Evolutionary conservation across 306 rosid species (phyloP), one percentile per base, ranked within the genome.

Genomic region (Fagus sylvatica): DNA sequence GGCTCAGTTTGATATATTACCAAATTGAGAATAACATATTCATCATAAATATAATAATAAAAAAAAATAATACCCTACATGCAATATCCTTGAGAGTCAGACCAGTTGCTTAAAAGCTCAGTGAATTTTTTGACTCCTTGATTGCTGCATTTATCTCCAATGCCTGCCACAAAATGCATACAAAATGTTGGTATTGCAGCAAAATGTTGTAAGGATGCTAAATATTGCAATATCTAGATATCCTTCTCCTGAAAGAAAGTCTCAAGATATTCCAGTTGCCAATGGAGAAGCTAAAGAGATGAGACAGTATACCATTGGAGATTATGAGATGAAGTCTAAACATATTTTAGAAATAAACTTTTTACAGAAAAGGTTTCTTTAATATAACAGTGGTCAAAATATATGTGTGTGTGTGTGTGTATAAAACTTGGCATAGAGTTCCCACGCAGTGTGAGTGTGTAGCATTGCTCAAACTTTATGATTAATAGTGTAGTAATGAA

Each of bases 1-100:
- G 41, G 43, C 28, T 62, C 15, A 37, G 73, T 19, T 67, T 55
- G 36, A 71, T 43, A 57, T 37, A 54, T 5, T 53, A 73, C 57
- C 72, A 79, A 62, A 72, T 11, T 36, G 12, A 64, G 77, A 46
- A 40, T 69, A 53, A 56, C 54, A 49, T 64, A 43, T 48, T 75
- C 42, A 67, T 16, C n/a, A n/a, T n/a, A n/a, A n/a, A n/a, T n/a
- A n/a, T n/a, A n/a, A n/a, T n/a, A n/a, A n/a, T n/a, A n/a, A n/a
- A n/a, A 46, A 41, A 79, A 16, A 76, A 72, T 1, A 64, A 68
- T 30, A 59, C 51, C 93, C 36, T 85, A 91, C 96, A 89, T 7
- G 89, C 93, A 91, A 51, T 87, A 78, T 85, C 93, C 93, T 79
- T 81, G 86, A 70, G 93, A 86, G 65, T 89, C 89, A 65, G 96